phyloP scores from a whole-genome alignment of 2,329 filamentous ascomycete species.

The Monosporascus sp. region DNA sequence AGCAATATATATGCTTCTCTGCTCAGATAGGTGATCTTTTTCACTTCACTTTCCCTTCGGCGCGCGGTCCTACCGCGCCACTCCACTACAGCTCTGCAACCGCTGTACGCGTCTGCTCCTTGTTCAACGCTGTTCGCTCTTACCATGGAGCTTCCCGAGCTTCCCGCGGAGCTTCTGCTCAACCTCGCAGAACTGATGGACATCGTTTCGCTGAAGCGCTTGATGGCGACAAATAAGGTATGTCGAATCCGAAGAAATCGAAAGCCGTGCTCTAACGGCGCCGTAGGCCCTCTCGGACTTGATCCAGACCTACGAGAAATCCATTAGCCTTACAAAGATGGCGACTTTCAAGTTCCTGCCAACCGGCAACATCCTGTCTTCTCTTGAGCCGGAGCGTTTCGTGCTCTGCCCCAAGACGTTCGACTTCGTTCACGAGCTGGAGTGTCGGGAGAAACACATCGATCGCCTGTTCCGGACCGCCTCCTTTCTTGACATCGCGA shows the following conservation, averaged over 20 bases:
- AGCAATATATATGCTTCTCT: not conserved
- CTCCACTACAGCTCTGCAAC: no score
- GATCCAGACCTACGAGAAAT: slow-evolving; percentile 11
- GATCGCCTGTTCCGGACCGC: slow-evolving; percentile 6
- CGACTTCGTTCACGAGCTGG: slow-evolving; percentile 14
- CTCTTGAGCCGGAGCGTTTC: slow-evolving; percentile 7
- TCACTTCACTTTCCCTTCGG: no score
- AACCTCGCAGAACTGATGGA: slow-evolving; percentile 17
- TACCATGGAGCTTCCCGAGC: not conserved
- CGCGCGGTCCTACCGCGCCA: no score
- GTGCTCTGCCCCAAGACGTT: slow-evolving; percentile 10
- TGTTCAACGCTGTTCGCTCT: not conserved
- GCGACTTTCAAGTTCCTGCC: slow-evolving; percentile 6
- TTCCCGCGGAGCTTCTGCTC: slow-evolving; percentile 14
- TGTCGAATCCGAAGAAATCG: not conserved
- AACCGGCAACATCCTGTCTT: slow-evolving; percentile 14
- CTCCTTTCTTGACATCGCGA: slow-evolving; percentile 5
- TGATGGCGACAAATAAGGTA: slow-evolving; percentile 20
- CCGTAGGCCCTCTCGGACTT: slow-evolving; percentile 4
- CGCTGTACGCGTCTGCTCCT: not conserved
- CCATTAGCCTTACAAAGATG: slow-evolving; percentile 9
- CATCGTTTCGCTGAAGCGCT: slow-evolving; percentile 7
- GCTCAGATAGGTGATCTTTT: not conserved
- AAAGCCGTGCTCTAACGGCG: not conserved
- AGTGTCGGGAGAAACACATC: slow-evolving; percentile 14